Base-by-base conservation (phyloP, 2,329 filamentous ascomycete species). In the Colletotrichum sp. region DNA sequence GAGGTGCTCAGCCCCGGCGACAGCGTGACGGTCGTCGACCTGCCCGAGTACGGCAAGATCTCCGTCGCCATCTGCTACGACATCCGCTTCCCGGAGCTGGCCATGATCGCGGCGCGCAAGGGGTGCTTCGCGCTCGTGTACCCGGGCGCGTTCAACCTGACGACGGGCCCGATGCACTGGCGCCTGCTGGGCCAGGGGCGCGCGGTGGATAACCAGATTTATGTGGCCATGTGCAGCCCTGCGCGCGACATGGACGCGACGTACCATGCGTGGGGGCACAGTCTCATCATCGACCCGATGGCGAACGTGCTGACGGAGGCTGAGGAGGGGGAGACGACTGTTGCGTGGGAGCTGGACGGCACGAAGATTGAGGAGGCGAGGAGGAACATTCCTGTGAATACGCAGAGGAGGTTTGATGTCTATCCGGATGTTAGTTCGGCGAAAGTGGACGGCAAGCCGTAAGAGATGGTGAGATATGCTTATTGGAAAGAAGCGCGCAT, bases 21-120 rank as follows among this genome's bases (percentile, higher is more conserved):
- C 86, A 93, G 95, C 82, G 86, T 98, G 76, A 98, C 96, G 0
- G 86, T 99, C 5, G 89, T 99, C 30, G 94, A 98, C 79, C 88
- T 98, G 34, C 95, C 96, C 5, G 95, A 94, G 79, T 98, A 98
- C 84, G 97, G 97, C 75, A 94, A 92, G 83, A 91, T 99, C 77
- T 96, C 92, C 6, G 88, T 99, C 6, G 96, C 95, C 36, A 99
- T 99, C 83, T 99, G 97, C 90, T 99, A 99, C 87, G 97, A 99
- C 85, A 92, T 99, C 71, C 95, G 97, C 55, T 99, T 99, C 88
- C 96, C 97, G 0, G 97, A 99, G 86, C 89, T 98, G 13, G 97
- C 96, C 5, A 97, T 92, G 83, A 93, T 99, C 72, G 96, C 96
- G 0, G 95, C 96, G 24, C 90, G 97, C 36, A 92, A 93, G 79